Percentiles rank a stretch among this genome's conserved stretches.
Conservation (phyloP, 768 basidiomycete species). For the Chalciporus piperatus region DNA sequence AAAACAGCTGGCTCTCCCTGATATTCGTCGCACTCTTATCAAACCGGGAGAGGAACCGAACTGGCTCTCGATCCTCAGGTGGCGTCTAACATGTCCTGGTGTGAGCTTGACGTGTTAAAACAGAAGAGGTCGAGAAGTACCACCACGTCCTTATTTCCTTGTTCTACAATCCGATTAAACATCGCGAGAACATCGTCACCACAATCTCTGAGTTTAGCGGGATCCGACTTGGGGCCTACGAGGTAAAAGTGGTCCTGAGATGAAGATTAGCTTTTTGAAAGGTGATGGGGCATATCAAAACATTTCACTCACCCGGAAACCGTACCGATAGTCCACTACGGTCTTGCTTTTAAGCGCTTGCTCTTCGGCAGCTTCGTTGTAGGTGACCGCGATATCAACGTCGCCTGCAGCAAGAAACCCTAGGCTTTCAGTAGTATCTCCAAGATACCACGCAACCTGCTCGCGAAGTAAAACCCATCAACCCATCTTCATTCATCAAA, state of each 20-base stretch:
- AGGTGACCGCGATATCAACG: slow-evolving; percentile 52
- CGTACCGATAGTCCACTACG: slow-evolving; percentile 38
- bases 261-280: background rate
- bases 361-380: slow-evolving; percentile 49
- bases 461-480: background rate
- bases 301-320: slow-evolving; percentile 39
- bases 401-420: slow-evolving; percentile 38
- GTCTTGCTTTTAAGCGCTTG: slow-evolving; percentile 31
- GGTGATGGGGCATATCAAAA: background rate
- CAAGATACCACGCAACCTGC: slow-evolving; percentile 56
- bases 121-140: slow-evolving; percentile 25
- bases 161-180: slow-evolving; percentile 46
- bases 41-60: slow-evolving; percentile 53
- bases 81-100: slow-evolving; percentile 18
- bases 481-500: background rate
- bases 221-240: slow-evolving; percentile 48
- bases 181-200: slow-evolving; percentile 32
- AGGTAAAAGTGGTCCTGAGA: slow-evolving; percentile 50
- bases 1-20: slow-evolving; percentile 50
- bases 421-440: slow-evolving; percentile 54
- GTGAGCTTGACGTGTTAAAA: background rate
- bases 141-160: slow-evolving; percentile 41
- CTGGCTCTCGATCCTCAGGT: slow-evolving; percentile 33
- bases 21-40: slow-evolving; percentile 62
- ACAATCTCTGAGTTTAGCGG: slow-evolving; percentile 39